These are phyloP conservation scores for Haberlea rhodopensis DNA, from an alignment of 257 asterid genomes.

Conservation along the genomic window DNA sequence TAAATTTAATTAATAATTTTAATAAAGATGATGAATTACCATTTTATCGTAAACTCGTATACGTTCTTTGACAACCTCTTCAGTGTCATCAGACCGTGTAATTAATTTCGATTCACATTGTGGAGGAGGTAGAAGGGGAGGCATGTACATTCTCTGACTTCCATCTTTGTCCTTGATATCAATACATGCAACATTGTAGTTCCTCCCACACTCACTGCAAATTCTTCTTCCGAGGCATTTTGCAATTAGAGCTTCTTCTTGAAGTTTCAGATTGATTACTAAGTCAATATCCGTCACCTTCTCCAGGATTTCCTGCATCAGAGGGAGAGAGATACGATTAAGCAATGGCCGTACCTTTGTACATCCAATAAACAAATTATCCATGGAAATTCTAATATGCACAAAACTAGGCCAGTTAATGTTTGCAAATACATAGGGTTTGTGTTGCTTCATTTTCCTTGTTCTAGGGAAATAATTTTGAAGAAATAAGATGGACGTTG, in stretches of 20 bases:
- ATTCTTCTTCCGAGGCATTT: slow-evolving; percentile 96
- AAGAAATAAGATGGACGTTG: too few species aligned
- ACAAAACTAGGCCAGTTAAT: not conserved
- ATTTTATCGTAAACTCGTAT: slow-evolving; percentile 66
- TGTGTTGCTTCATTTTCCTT: too few species aligned
- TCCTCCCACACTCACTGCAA: slow-evolving; percentile 87
- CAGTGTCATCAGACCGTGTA: slow-evolving; percentile 81
- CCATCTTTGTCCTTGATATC: slow-evolving; percentile 71
- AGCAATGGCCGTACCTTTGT: not conserved
- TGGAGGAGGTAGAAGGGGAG: slow-evolving; percentile 94
- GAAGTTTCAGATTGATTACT: slow-evolving; percentile 86
- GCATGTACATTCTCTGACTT: slow-evolving; percentile 72
- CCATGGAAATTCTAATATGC: slow-evolving; percentile 1
- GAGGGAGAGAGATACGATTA: slow-evolving; percentile 13
- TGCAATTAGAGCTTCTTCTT: slow-evolving; percentile 79
- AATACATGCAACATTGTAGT: slow-evolving; percentile 81
- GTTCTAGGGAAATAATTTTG: too few species aligned
- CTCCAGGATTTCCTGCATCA: slow-evolving; percentile 76
- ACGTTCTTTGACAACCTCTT: slow-evolving; percentile 84
- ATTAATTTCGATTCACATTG: slow-evolving; percentile 77
- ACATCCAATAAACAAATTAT: not conserved
- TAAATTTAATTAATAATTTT: not conserved
- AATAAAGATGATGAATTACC: slow-evolving; percentile 41
- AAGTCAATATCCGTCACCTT: slow-evolving; percentile 81
- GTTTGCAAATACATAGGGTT: not conserved